Conservation (phyloP, 2,329 filamentous ascomycete species). For the Botrytis pseudocinerea region DNA sequence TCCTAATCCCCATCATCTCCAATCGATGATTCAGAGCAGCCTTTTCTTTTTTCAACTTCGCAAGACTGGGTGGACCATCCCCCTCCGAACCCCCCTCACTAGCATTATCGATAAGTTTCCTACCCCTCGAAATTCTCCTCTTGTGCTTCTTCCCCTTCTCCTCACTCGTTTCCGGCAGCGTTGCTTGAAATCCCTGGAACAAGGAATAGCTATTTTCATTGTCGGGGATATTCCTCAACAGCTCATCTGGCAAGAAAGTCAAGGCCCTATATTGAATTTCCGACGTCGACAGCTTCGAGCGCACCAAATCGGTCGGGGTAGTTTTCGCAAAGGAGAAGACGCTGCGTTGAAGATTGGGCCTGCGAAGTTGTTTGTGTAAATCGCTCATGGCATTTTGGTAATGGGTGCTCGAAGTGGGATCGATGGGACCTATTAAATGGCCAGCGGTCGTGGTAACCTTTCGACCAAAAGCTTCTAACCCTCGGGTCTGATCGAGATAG, state of each 20-base stretch:
- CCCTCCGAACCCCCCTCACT: slow-evolving; percentile 38
- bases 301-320: too few relatives aligned
- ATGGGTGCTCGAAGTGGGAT: too few relatives aligned
- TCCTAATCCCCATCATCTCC: slow-evolving; percentile 87
- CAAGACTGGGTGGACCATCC: slow-evolving; percentile 65
- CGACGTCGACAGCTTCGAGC: slow-evolving; percentile 39
- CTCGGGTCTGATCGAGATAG: too few relatives aligned
- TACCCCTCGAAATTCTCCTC: slow-evolving; percentile 69
- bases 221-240: slow-evolving; percentile 86
- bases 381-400: too few relatives aligned
- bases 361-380: too few relatives aligned
- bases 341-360: too few relatives aligned
- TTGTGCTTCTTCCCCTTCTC: slow-evolving; percentile 65
- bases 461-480: too few relatives aligned
- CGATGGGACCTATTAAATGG: too few relatives aligned
- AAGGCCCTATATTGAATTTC: slow-evolving; percentile 95
- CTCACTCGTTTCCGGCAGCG: slow-evolving; percentile 70
- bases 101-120: slow-evolving; percentile 70
- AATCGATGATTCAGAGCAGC: slow-evolving; percentile 78
- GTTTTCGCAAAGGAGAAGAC: too few relatives aligned
- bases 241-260: slow-evolving; percentile 83
- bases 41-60: slow-evolving; percentile 77
- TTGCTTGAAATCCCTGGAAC: slow-evolving; percentile 95
- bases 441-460: too few relatives aligned
- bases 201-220: slow-evolving; percentile 84